Evolutionary conservation across 192 early-diverging fungal genomes (phyloP), one percentile per base, ranked within the genome.

Genomic region (Diversispora eburnea): DNA sequence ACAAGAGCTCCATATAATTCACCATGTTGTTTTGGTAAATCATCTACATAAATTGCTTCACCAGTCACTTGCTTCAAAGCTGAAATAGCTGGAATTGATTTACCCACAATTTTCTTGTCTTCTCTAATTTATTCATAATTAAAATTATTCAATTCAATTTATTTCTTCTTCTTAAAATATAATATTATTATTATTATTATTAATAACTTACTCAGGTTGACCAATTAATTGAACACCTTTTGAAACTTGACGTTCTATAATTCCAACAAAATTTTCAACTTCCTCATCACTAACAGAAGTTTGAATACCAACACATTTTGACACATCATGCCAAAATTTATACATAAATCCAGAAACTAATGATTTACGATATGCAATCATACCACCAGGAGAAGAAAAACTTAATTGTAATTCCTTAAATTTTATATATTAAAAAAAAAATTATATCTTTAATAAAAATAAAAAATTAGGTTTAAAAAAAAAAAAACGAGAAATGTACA

Each of bases 1-100:
- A 95, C 89, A 68, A 94, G 76, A 7, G 78, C 87, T 59, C 84
- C 85, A 74, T 91, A 87, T 60, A 88, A 73, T 80, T 95, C 94
- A 78, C 85, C 87, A 19, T 81, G 73, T 6, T 88, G 55, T 45
- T 77, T 78, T 10, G 94, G 94, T 74, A 94, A 92, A 73, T 95
- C 94, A 79, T 95, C 93, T 4, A 88, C 74, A 76, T 94, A 95
- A 41, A 87, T 76, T 10, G 93, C 93, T 77, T 93, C 91, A 46
- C 94, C 93, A 19, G 93, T 94, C 33, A 86, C 85, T 72, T 95
- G 94, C 81, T 92, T 93, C 74, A 92, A 79, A 9, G 91, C 93
- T 46, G 91, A 84, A 52, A 89, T 61, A 74, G 94, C 93, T 17
- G 88, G 79, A n/a, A 91, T 80, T 41, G 81, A 76, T 64, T 89